Conservation (phyloP, 345 rosid species). For the Eucalyptus leucophloia region DNA sequence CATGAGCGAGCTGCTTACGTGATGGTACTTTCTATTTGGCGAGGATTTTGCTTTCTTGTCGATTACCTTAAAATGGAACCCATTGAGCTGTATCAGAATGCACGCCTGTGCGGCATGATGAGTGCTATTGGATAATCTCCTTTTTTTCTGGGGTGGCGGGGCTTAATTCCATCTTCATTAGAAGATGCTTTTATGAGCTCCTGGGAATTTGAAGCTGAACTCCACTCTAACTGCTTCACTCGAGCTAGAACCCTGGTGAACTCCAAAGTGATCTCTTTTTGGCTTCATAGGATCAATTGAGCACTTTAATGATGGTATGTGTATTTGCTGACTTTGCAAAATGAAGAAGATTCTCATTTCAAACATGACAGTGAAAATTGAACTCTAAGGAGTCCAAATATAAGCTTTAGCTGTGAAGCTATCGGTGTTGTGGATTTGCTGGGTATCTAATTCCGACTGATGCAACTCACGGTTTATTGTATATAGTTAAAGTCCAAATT, state of each 20-base stretch:
- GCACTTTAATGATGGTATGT: not conserved
- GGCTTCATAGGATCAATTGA: not conserved
- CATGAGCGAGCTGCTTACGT: not conserved
- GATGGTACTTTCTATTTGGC: not conserved
- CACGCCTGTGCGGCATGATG: not conserved
- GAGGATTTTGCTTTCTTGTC: not conserved
- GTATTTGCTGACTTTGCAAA: not conserved
- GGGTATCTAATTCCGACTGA: not conserved
- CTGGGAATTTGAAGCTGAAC: not conserved
- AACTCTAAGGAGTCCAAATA: not conserved
- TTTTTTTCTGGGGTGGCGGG: not conserved
- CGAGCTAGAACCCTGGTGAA: not conserved
- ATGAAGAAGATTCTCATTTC: not conserved
- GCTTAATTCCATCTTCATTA: not conserved
- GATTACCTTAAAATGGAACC: not conserved
- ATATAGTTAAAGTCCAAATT: not conserved
- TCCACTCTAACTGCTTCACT: not conserved
- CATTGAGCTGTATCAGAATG: not conserved
- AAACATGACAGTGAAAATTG: not conserved
- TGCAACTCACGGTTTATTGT: not conserved
- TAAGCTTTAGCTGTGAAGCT: not conserved
- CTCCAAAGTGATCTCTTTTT: not conserved
- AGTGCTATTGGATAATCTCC: not conserved
- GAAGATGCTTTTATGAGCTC: not conserved
- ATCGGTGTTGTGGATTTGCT: not conserved